phyloP scores from a whole-genome alignment of 257 asterid species.

The Apocynum venetum region DNA sequence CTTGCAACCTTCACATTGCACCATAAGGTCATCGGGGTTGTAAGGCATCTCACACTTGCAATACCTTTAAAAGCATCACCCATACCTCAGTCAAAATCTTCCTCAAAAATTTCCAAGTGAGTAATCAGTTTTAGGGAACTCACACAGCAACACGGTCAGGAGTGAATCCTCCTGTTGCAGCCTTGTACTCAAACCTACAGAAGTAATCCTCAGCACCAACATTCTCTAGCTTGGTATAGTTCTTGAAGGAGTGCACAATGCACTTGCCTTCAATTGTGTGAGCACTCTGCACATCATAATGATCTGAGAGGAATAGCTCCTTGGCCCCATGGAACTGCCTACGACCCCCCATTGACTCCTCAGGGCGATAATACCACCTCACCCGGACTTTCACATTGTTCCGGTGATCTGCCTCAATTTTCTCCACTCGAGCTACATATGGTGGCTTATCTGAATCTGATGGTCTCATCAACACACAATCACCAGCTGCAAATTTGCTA shows the following conservation, averaged over 20 bases:
- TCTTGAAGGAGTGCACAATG: constrained; percentile 69
- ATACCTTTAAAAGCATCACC: constrained; percentile 39
- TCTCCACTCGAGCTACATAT: constrained; percentile 78
- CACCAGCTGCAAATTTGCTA: constrained; percentile 58
- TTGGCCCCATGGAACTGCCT: constrained; percentile 90
- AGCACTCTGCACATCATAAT: constrained; percentile 80
- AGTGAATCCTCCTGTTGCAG: constrained; percentile 84
- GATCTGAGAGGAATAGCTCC: constrained; percentile 85
- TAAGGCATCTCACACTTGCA: constrained; percentile 93
- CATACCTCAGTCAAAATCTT: neutral
- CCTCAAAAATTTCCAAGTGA: neutral
- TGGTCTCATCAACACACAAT: constrained; percentile 78
- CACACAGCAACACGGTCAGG: constrained; percentile 95
- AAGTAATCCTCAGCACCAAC: constrained; percentile 84
- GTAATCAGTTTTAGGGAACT: constrained; percentile 23
- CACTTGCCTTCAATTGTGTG: constrained; percentile 91
- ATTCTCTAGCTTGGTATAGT: constrained; percentile 78
- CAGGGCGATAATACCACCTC: constrained; percentile 82
- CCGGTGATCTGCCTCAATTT: constrained; percentile 70
- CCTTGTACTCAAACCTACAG: constrained; percentile 82
- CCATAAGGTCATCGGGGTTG: constrained; percentile 88
- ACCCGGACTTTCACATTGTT: constrained; percentile 68
- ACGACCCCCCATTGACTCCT: constrained; percentile 83
- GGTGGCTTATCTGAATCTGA: constrained; percentile 73
- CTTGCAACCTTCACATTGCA: constrained; percentile 80